Percentiles rank a stretch among this genome's conserved stretches.
phyloP scores from a whole-genome alignment of 2,329 filamentous ascomycete species.

The Aspergillus thermomutatus region DNA sequence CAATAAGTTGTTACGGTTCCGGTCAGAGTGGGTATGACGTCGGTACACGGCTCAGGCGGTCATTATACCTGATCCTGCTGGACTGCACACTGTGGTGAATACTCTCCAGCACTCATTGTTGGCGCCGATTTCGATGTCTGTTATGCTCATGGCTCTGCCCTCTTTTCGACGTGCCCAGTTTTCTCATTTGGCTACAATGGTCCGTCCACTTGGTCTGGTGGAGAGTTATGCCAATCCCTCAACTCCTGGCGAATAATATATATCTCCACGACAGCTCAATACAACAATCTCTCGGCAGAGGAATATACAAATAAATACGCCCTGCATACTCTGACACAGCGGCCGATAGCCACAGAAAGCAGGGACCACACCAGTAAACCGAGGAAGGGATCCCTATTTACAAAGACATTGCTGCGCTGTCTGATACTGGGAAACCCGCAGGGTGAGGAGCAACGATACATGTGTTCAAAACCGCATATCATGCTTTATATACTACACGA shows the following conservation, averaged over 20 bases:
- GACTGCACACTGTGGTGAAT: neutral
- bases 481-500: no score
- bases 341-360: neutral
- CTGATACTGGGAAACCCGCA: no score
- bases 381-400: no score
- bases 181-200: neutral
- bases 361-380: no score
- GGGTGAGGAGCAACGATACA: no score
- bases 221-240: neutral
- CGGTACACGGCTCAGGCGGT: constrained; percentile 7
- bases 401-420: no score
- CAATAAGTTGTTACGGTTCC: constrained; percentile 10
- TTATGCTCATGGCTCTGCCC: neutral
- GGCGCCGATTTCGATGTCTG: neutral
- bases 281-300: no score
- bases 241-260: no score
- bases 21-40: constrained; percentile 27
- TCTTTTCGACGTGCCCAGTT: neutral
- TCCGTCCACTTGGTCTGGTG: neutral
- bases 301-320: neutral
- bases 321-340: neutral
- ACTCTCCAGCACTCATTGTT: neutral
- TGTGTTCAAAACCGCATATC: no score
- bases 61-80: neutral
- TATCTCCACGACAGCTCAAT: neutral